phyloP scores from a whole-genome alignment of 345 rosid species.

The Pistacia integerrima region DNA sequence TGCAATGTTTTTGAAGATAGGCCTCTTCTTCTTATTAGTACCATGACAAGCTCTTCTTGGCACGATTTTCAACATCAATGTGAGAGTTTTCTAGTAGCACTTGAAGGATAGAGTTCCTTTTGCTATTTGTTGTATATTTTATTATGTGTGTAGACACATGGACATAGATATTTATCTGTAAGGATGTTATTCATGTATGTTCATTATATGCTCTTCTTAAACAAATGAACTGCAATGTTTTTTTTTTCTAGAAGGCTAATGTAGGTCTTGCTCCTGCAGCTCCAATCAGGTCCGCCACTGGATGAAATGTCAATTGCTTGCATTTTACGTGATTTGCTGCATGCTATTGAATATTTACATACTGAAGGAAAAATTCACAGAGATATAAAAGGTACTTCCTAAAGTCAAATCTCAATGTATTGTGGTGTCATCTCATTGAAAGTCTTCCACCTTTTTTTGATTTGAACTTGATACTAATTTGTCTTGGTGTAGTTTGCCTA shows the following conservation, averaged over 20 bases:
- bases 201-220: background rate
- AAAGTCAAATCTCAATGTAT: background rate
- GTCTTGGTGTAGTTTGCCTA: constrained; percentile 13
- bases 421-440: background rate
- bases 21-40: background rate
- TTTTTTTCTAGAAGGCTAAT: constrained; percentile 25
- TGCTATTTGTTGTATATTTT: background rate
- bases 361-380: constrained; percentile 95
- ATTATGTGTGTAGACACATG: constrained; percentile 14
- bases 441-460: background rate
- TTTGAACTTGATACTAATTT: background rate
- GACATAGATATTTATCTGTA: background rate
- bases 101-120: background rate
- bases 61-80: background rate
- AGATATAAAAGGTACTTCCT: constrained; percentile 85
- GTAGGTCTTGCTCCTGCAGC: constrained; percentile 48
- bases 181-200: background rate
- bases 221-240: background rate
- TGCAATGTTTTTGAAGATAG: background rate
- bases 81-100: no score
- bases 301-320: constrained; percentile 94
- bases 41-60: background rate
- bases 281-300: constrained; percentile 88
- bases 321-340: constrained; percentile 92
- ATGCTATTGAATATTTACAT: constrained; percentile 95